phyloP scores from a whole-genome alignment of 2,329 filamentous ascomycete genomes.

The Penicillium rolfsii region DNA sequence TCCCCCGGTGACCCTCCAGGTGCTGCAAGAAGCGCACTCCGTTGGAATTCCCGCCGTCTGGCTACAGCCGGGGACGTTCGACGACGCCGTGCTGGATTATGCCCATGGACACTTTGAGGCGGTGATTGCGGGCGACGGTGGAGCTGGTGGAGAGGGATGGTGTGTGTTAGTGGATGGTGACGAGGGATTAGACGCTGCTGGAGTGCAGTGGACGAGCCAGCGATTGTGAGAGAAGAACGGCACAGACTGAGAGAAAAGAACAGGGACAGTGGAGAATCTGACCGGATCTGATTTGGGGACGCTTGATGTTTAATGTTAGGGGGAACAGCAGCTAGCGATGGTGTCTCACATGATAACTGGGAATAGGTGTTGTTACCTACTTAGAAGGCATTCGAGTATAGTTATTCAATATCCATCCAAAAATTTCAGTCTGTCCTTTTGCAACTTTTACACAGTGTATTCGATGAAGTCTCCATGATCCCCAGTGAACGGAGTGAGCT shows the following conservation, averaged over 20 bases:
- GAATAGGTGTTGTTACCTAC: neutral
- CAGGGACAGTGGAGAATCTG: slow-evolving; percentile 1
- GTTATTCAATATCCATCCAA: neutral
- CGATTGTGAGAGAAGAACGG: slow-evolving; percentile 36
- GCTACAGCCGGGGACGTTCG: slow-evolving; percentile 88
- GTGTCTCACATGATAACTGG: neutral
- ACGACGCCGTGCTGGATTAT: slow-evolving; percentile 72
- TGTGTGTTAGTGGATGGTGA: slow-evolving; percentile 87
- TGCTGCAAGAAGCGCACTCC: slow-evolving; percentile 76
- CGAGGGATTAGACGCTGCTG: slow-evolving; percentile 59
- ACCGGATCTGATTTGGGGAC: neutral
- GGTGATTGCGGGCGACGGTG: slow-evolving; percentile 68
- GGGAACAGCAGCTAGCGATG: slow-evolving; percentile 1
- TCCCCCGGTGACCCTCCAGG: slow-evolving; percentile 71
- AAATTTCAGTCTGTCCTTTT: neutral
- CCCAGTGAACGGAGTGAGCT: neutral
- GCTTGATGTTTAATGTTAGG: neutral
- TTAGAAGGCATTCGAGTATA: neutral
- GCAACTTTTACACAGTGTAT: neutral
- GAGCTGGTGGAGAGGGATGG: slow-evolving; percentile 74
- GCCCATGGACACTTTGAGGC: slow-evolving; percentile 71
- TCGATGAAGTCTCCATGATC: neutral
- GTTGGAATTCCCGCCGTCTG: slow-evolving; percentile 76
- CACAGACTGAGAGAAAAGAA: neutral
- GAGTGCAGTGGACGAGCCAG: slow-evolving; percentile 52